Percentiles rank a stretch among this genome's conserved stretches.
Conservation (phyloP, 495 filamentous ascomycete genomes). For the Penicillium parvum region DNA sequence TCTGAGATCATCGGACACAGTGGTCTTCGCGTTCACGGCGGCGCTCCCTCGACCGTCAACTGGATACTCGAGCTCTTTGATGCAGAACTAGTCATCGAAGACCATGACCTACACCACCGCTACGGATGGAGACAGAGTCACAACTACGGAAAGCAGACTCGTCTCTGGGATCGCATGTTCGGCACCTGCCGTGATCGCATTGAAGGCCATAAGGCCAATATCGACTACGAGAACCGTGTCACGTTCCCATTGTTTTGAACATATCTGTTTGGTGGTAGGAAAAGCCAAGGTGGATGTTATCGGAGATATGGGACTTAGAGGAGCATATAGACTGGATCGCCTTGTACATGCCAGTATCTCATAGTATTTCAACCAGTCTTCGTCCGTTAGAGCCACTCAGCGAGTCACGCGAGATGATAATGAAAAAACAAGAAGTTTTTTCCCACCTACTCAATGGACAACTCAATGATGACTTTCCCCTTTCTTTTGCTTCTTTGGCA, state of each 20-base stretch:
- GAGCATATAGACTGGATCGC: too few species aligned
- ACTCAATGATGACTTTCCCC: too few species aligned
- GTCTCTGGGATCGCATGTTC: constrained; percentile 28
- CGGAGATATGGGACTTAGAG: too few species aligned
- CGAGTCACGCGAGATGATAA: too few species aligned
- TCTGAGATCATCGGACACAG: constrained; percentile 29
- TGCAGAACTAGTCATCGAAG: constrained; percentile 28
- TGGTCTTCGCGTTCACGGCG: constrained; percentile 22
- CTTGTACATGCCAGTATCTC: too few species aligned
- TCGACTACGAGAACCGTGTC: constrained; percentile 25
- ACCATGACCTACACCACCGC: constrained; percentile 30
- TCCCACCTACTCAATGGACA: too few species aligned
- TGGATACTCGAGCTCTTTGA: constrained; percentile 25
- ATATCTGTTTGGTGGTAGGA: too few species aligned
- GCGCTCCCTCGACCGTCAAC: constrained; percentile 23
- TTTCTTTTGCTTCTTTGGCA: too few species aligned
- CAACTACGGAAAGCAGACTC: constrained; percentile 29
- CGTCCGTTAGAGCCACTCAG: too few species aligned
- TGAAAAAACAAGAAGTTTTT: too few species aligned
- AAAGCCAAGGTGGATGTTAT: too few species aligned
- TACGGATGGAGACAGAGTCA: constrained; percentile 30
- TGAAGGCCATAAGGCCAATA: constrained; percentile 21
- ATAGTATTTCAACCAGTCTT: too few species aligned
- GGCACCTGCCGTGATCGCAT: constrained; percentile 26
- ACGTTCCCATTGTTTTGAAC: constrained; percentile 24